Evolutionary conservation across 441 rosid species (phyloP).

Genomic region (Biscutella laevigata): DNA sequence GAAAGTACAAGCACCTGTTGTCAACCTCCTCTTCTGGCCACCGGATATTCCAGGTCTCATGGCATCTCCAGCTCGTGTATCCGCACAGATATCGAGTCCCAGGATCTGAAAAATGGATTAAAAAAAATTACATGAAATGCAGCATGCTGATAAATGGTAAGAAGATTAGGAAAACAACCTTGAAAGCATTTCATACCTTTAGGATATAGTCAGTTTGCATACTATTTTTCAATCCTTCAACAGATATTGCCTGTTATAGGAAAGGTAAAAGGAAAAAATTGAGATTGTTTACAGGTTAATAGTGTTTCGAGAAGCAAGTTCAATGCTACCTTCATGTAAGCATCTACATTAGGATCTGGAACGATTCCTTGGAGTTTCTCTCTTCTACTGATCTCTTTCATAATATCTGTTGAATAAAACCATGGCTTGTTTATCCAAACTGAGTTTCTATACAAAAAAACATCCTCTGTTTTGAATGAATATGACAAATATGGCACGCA

Average conservation of each 20-base stretch:
- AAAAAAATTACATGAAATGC: background rate
- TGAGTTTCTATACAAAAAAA: background rate
- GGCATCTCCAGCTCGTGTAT: conserved; percentile 46
- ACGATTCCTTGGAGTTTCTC: conserved; percentile 46
- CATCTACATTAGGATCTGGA: conserved; percentile 54
- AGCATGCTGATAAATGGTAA: background rate
- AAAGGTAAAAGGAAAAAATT: background rate
- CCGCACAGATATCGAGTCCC: conserved; percentile 59
- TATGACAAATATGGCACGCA: conserved; percentile 5
- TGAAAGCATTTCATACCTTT: conserved; percentile 33
- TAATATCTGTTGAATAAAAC: conserved; percentile 29
- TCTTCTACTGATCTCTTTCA: conserved; percentile 46
- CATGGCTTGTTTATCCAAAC: background rate
- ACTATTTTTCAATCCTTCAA: conserved; percentile 41
- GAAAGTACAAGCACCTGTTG: conserved; percentile 38
- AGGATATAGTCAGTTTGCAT: conserved; percentile 71
- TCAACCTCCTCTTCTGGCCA: conserved; percentile 57
- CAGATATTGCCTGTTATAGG: conserved; percentile 49
- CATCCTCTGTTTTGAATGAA: background rate
- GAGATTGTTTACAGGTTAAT: background rate
- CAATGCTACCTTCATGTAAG: conserved; percentile 61
- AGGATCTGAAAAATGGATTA: conserved; percentile 37
- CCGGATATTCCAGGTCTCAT: conserved; percentile 59
- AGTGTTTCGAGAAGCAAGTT: background rate
- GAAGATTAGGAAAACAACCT: background rate